A percentile compares a stretch with the other conserved stretches of the same genome.
Conservation (phyloP, 495 filamentous ascomycete genomes). For the Hyaloscypha bicolor region DNA sequence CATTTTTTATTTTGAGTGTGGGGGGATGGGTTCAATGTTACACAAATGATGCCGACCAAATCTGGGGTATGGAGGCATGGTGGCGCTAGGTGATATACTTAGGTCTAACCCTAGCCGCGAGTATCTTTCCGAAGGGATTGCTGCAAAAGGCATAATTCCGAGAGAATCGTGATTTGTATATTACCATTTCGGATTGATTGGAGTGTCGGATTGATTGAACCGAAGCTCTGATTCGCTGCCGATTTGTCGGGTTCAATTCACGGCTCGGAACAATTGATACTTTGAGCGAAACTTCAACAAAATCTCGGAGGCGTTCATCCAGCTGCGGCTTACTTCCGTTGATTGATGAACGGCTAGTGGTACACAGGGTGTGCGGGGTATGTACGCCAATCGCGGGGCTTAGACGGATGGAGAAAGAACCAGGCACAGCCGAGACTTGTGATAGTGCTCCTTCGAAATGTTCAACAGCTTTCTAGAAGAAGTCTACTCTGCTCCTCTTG, state of each 20-base stretch:
- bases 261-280: not conserved
- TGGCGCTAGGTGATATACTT: conserved; percentile 12
- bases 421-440: not conserved
- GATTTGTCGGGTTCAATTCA: not conserved
- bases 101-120: not conserved
- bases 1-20: conserved; percentile 27
- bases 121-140: not conserved
- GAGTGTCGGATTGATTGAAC: conserved; percentile 1
- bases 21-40: not conserved
- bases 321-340: not conserved
- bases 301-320: not conserved
- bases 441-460: too few species aligned
- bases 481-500: not conserved
- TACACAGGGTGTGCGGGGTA: not conserved
- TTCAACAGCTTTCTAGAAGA: not conserved
- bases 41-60: not conserved
- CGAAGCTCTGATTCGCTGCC: conserved; percentile 9
- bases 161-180: not conserved
- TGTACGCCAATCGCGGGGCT: not conserved
- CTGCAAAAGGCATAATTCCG: not conserved
- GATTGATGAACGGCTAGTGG: not conserved
- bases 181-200: not conserved
- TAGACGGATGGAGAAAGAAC: not conserved
- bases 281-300: not conserved
- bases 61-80: not conserved